These are phyloP conservation scores for Nannizziopsis barbatae DNA, from an alignment of 2,329 filamentous ascomycete species.

Conservation along the genomic window DNA sequence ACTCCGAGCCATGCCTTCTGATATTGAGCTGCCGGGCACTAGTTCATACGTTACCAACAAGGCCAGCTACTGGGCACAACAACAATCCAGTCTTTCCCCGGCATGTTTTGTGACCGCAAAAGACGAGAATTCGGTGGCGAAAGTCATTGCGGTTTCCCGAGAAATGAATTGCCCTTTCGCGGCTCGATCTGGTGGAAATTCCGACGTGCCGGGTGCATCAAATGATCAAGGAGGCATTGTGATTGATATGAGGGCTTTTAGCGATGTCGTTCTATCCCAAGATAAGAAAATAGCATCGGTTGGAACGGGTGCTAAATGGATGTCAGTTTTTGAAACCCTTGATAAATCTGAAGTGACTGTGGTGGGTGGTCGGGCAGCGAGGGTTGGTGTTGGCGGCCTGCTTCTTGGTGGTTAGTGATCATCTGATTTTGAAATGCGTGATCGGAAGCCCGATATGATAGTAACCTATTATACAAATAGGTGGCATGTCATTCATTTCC, in stretches of 20 bases:
- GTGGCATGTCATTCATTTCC: slow-evolving; percentile 29
- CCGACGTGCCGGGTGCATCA: slow-evolving; percentile 38
- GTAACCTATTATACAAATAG: no score
- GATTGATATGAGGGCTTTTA: slow-evolving; percentile 26
- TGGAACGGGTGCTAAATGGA: slow-evolving; percentile 29
- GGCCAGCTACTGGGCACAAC: slow-evolving; percentile 24
- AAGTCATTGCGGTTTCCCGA: slow-evolving; percentile 24
- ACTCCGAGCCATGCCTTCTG: not conserved
- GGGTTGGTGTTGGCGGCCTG: slow-evolving; percentile 22
- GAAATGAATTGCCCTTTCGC: slow-evolving; percentile 39
- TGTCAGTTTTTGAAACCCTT: slow-evolving; percentile 25
- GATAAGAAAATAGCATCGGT: slow-evolving; percentile 23
- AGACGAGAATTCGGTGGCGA: slow-evolving; percentile 23
- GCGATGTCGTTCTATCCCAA: slow-evolving; percentile 20
- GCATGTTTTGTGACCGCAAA: slow-evolving; percentile 27
- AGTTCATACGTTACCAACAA: slow-evolving; percentile 4
- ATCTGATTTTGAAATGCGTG: not conserved
- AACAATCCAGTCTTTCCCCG: slow-evolving; percentile 28
- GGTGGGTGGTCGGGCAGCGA: slow-evolving; percentile 25
- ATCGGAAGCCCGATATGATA: no score
- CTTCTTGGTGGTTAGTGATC: slow-evolving; percentile 18
- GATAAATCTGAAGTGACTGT: slow-evolving; percentile 25
- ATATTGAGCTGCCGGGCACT: slow-evolving; percentile 7
- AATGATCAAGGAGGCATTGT: slow-evolving; percentile 34
- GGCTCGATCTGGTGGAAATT: slow-evolving; percentile 43